Conservation (phyloP, 2,329 filamentous ascomycete genomes). For the Trichoderma sp. region DNA sequence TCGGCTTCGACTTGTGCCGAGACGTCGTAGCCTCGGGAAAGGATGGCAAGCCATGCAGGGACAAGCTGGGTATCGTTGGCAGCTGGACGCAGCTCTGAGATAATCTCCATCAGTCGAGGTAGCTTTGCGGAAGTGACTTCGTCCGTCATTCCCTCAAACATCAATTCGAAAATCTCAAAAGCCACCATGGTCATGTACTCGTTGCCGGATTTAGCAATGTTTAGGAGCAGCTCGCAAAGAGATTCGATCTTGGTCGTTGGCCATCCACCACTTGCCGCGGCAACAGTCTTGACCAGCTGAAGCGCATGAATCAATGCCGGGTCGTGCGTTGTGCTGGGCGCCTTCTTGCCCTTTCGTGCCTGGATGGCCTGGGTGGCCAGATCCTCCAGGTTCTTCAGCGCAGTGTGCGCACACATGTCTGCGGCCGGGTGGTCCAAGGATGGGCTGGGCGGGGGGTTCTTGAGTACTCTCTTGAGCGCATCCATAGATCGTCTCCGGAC, state of each 20-base stretch:
- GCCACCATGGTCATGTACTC: constrained; percentile 96
- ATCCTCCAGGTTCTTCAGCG: constrained; percentile 76
- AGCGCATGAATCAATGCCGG: constrained; percentile 87
- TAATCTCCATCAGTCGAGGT: constrained; percentile 84
- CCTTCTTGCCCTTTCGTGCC: constrained; percentile 65
- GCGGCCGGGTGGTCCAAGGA: constrained; percentile 92
- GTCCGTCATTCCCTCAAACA: constrained; percentile 87
- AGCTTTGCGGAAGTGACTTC: constrained; percentile 88
- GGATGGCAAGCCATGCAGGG: constrained; percentile 93
- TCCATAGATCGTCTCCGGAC: constrained; percentile 93
- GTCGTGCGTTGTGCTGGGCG: constrained; percentile 65
- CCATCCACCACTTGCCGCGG: constrained; percentile 87
- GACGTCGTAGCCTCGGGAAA: constrained; percentile 93
- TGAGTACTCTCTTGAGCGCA: constrained; percentile 78
- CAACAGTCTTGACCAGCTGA: constrained; percentile 88
- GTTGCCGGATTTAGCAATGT: constrained; percentile 86
- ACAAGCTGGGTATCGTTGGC: constrained; percentile 93
- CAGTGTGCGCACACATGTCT: constrained; percentile 93
- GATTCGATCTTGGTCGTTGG: constrained; percentile 94
- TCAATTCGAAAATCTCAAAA: constrained; percentile 96
- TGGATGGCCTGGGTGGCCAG: constrained; percentile 63
- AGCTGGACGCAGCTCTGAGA: constrained; percentile 86
- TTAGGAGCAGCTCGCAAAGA: constrained; percentile 83
- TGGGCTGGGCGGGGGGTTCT: constrained; percentile 84
- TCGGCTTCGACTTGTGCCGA: constrained; percentile 84